Percentiles rank a stretch among this genome's conserved stretches.
These are phyloP conservation scores for Xylariales sp. DNA, from an alignment of 2,329 filamentous ascomycete genomes.

Conservation along the genomic window DNA sequence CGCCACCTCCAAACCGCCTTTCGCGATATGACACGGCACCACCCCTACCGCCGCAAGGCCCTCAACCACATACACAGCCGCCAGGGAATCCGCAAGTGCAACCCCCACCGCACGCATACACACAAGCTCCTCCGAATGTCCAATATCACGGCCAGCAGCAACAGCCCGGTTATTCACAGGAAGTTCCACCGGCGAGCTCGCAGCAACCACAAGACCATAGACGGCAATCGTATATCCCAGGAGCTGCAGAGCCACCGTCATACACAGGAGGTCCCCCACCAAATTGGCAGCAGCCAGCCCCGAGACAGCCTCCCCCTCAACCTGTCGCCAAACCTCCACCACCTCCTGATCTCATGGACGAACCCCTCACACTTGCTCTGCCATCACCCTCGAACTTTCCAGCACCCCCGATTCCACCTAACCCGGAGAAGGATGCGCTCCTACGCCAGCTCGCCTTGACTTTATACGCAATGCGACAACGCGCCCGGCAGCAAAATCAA, in stretches of 20 bases:
- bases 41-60: constrained; percentile 48
- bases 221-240: constrained; percentile 31
- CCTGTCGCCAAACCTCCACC: constrained; percentile 56
- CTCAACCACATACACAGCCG: constrained; percentile 45
- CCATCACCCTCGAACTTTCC: constrained; percentile 64
- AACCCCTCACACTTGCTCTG: constrained; percentile 64
- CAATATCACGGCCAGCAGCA: constrained; percentile 45
- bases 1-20: constrained; percentile 43
- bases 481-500: constrained; percentile 76
- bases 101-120: constrained; percentile 44
- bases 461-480: constrained; percentile 75
- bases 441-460: constrained; percentile 79
- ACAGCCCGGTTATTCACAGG: constrained; percentile 40
- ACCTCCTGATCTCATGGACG: constrained; percentile 67
- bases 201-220: constrained; percentile 39
- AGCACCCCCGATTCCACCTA: constrained; percentile 90
- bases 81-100: constrained; percentile 37
- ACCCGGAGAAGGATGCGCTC: constrained; percentile 93
- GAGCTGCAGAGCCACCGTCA: constrained; percentile 29
- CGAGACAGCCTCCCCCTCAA: constrained; percentile 44
- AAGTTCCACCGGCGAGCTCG: constrained; percentile 39
- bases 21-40: constrained; percentile 52
- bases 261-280: constrained; percentile 41
- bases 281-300: constrained; percentile 46
- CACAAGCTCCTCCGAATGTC: constrained; percentile 46